Percentiles rank a stretch among this genome's conserved stretches.
Conservation (phyloP, 768 basidiomycete genomes). For the Jaapia argillacea region DNA sequence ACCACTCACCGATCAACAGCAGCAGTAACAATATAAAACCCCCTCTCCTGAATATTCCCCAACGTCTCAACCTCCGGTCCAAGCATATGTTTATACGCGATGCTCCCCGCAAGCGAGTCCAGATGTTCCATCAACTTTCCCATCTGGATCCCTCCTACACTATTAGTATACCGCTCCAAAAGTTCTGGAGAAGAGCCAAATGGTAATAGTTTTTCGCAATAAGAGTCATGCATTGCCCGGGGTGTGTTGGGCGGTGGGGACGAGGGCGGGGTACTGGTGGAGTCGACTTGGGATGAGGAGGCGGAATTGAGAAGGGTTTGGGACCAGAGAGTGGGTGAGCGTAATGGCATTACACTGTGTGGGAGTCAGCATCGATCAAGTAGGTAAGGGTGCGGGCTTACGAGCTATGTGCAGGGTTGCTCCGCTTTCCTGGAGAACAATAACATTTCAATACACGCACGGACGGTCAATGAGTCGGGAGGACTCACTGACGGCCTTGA, state of each 20-base stretch:
- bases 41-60: slow-evolving; percentile 46
- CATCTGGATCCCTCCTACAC: slow-evolving; percentile 57
- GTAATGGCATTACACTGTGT: slow-evolving; percentile 45
- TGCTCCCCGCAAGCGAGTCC: slow-evolving; percentile 78
- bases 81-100: slow-evolving; percentile 76
- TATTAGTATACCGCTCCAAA: slow-evolving; percentile 63
- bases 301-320: slow-evolving; percentile 34
- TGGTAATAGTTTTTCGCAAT: slow-evolving; percentile 54
- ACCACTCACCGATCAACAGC: slow-evolving; percentile 57
- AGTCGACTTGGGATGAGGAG: not conserved
- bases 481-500: slow-evolving; percentile 47
- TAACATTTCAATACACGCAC: not conserved
- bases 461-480: slow-evolving; percentile 8
- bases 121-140: slow-evolving; percentile 75
- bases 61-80: slow-evolving; percentile 49
- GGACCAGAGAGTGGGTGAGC: slow-evolving; percentile 45
- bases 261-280: not conserved
- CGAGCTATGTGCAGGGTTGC: slow-evolving; percentile 45
- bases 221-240: slow-evolving; percentile 62
- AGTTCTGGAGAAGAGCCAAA: slow-evolving; percentile 49
- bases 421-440: slow-evolving; percentile 30
- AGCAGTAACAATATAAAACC: slow-evolving; percentile 79
- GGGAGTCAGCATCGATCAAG: not conserved
- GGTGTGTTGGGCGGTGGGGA: slow-evolving; percentile 20
- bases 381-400: slow-evolving; percentile 15